These are phyloP conservation scores for Fusarium tjaetaba DNA, from an alignment of 2,329 filamentous ascomycete genomes.

Conservation along the genomic window DNA sequence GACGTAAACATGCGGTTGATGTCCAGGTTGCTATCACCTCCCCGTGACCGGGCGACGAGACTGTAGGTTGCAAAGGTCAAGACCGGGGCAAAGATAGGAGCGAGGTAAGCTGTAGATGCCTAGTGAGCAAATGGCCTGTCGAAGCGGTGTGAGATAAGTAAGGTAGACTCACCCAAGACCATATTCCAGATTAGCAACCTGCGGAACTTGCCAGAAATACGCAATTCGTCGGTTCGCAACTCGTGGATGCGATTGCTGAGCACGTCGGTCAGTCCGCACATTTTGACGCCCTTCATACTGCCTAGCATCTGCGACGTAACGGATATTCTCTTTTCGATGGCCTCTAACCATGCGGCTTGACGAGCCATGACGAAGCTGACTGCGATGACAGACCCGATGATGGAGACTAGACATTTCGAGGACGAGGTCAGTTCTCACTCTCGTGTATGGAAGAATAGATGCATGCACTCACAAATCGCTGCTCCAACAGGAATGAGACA, in stretches of 20 bases:
- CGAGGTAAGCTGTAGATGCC: slow-evolving; percentile 11
- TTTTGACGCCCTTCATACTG: slow-evolving; percentile 48
- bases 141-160: too few relatives aligned
- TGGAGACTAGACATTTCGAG: not conserved
- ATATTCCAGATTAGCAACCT: slow-evolving; percentile 33
- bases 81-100: slow-evolving; percentile 29
- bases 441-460: too few relatives aligned
- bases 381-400: slow-evolving; percentile 38
- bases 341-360: slow-evolving; percentile 42
- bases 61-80: slow-evolving; percentile 29
- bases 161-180: slow-evolving; percentile 28
- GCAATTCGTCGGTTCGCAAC: slow-evolving; percentile 15
- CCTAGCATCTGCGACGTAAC: slow-evolving; percentile 44
- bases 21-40: slow-evolving; percentile 17
- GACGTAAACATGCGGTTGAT: slow-evolving; percentile 33
- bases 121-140: not conserved
- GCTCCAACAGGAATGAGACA: slow-evolving; percentile 30
- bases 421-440: too few relatives aligned
- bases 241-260: slow-evolving; percentile 26
- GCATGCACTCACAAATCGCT: slow-evolving; percentile 23
- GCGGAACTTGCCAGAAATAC: slow-evolving; percentile 22
- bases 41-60: slow-evolving; percentile 13
- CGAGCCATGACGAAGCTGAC: slow-evolving; percentile 42
- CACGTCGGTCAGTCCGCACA: slow-evolving; percentile 41
- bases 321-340: slow-evolving; percentile 43